Evolutionary conservation across 2,329 filamentous ascomycete genomes (phyloP).

Genomic region (Microcera coccophila): DNA sequence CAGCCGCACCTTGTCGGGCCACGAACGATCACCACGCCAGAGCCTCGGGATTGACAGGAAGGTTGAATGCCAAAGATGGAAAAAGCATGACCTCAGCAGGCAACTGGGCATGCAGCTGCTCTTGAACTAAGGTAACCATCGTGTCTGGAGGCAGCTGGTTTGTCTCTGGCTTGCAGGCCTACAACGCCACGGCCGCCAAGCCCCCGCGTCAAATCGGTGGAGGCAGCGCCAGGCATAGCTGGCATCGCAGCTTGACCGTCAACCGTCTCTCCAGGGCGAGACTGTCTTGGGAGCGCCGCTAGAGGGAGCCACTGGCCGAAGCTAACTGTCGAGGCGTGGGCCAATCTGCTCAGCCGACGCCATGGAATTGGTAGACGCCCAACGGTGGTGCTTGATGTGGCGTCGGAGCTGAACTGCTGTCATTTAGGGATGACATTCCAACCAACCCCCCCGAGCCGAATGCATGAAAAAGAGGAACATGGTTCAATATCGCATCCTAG

Average conservation of each 20-base stretch:
- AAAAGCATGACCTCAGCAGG: not conserved
- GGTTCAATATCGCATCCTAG: not conserved
- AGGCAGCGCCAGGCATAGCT: not conserved
- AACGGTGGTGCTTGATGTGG: not conserved
- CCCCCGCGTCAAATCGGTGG: not conserved
- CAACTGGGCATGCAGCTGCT: not conserved
- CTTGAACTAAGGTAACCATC: not conserved
- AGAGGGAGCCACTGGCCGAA: too few species aligned
- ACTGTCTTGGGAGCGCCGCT: too few species aligned
- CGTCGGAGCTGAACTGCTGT: conserved; percentile 2
- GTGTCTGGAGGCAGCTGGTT: not conserved
- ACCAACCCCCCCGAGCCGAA: not conserved
- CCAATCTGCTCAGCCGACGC: conserved; percentile 10
- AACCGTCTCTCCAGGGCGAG: too few species aligned
- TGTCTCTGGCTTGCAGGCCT: not conserved
- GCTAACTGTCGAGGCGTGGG: not conserved
- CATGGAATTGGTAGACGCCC: conserved; percentile 4
- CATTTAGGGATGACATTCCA: not conserved
- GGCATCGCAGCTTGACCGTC: not conserved
- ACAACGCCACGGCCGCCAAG: not conserved
- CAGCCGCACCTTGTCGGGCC: not conserved
- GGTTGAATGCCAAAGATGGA: not conserved
- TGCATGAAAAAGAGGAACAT: not conserved
- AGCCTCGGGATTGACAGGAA: not conserved
- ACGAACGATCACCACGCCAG: not conserved